phyloP scores from a whole-genome alignment of 352 stramenopile species.

The Pythium rishiriense region DNA sequence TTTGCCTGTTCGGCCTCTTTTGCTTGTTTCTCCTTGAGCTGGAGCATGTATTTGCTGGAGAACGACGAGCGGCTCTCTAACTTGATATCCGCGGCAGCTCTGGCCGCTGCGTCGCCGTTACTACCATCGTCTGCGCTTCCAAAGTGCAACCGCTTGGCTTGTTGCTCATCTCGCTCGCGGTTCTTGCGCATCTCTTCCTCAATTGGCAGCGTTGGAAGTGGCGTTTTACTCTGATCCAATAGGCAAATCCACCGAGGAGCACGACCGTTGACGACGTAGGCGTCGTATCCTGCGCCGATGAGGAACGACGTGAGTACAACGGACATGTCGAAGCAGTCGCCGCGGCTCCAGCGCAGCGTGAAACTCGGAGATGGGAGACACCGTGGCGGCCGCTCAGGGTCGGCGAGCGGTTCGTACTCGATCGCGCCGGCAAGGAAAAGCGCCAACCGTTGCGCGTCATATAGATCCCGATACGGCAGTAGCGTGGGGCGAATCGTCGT shows the following conservation, averaged over 20 bases:
- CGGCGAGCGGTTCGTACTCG: slow-evolving; percentile 93
- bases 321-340: slow-evolving; percentile 93
- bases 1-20: slow-evolving; percentile 47
- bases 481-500: slow-evolving; percentile 93
- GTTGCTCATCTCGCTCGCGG: slow-evolving; percentile 36
- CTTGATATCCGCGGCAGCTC: slow-evolving; percentile 30
- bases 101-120: slow-evolving; percentile 24
- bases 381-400: slow-evolving; percentile 65
- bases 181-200: slow-evolving; percentile 52
- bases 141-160: slow-evolving; percentile 21
- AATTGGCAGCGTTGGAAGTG: slow-evolving; percentile 55
- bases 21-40: slow-evolving; percentile 46
- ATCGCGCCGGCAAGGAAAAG: slow-evolving; percentile 91
- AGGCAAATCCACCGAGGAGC: slow-evolving; percentile 90
- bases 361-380: slow-evolving; percentile 86
- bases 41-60: slow-evolving; percentile 65
- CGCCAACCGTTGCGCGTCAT: slow-evolving; percentile 84
- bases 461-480: slow-evolving; percentile 90
- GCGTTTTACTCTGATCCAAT: slow-evolving; percentile 86
- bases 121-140: neutral
- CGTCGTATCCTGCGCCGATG: slow-evolving; percentile 93
- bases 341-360: slow-evolving; percentile 85
- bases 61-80: slow-evolving; percentile 61
- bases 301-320: slow-evolving; percentile 90
- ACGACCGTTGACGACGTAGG: slow-evolving; percentile 91